Base-by-base conservation (phyloP, 257 asterid species). In the Solanum ossicruentum region DNA sequence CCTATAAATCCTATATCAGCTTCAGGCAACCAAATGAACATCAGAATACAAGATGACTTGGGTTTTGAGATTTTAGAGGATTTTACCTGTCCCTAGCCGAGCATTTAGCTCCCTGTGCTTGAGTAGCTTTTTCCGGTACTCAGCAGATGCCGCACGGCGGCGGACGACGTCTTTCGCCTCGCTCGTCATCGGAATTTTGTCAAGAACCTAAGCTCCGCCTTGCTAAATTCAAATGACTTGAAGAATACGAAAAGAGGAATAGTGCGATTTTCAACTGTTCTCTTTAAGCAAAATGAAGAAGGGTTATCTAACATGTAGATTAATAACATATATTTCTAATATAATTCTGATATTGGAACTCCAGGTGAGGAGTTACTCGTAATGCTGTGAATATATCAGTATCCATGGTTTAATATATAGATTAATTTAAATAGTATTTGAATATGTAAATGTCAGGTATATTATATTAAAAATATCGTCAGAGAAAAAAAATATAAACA, bases 51-150 rank as follows among this genome's bases (percentile, higher is more conserved):
- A 5, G 73, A 52, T 41, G 82, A n/a, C 32, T 89, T 85, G 88
- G 90, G 89, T 86, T 91, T 87, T 47, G 82, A 83, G 84, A 23
- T 75, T 75, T 49, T 49, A 77, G 85, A 60, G 70, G 45, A 65
- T 12, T 12, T 58, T 84, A 93, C 95, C 94, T 70, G 93, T 79
- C 83, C 93, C 91, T 86, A 93, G 92, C 80, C 93, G 94, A 84
- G 93, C 92, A 82, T 91, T 94, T 82, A 92, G 93, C 65, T 93
- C 97, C 71, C 91, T 93, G 72, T 93, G 96, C 80, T 82, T 89
- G 21, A 93, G 92, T 15, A 92, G 93, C 91, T 89, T 93, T 84
- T 90, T 92, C 87, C 93, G 89, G 87, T 91, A 93, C 4, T 91
- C 97, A 8, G 88, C 82, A 60, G 85, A 36, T 73, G 93, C 92